These are phyloP conservation scores for Talaromyces islandicus DNA, from an alignment of 2,329 filamentous ascomycete species.

Conservation along the genomic window DNA sequence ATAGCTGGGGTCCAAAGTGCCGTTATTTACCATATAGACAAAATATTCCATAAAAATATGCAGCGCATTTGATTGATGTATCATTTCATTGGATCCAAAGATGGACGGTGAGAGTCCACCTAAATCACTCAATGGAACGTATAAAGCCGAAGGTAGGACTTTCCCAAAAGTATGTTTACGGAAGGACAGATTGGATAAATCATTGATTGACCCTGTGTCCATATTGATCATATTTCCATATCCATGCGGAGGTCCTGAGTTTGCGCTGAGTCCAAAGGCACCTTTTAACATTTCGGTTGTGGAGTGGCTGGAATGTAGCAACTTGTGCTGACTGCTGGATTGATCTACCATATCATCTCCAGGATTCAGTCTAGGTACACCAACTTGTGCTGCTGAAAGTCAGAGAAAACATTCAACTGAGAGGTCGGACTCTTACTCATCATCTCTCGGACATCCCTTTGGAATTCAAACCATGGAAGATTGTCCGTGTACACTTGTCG, in stretches of 20 bases:
- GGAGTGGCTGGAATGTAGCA: neutral
- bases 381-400: neutral
- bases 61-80: neutral
- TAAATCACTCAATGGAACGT: neutral
- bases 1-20: neutral
- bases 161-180: neutral
- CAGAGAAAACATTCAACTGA: neutral
- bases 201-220: neutral
- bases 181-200: neutral
- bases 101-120: neutral
- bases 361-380: neutral
- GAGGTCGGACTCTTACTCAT: neutral
- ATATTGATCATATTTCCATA: too few relatives aligned
- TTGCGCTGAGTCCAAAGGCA: neutral
- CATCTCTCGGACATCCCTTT: neutral
- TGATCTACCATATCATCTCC: neutral
- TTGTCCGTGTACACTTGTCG: conserved; percentile 1
- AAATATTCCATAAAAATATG: neutral
- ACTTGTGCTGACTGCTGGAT: neutral
- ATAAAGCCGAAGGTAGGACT: neutral
- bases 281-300: neutral
- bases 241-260: neutral
- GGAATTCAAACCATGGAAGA: conserved; percentile 6
- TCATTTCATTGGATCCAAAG: neutral
- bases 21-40: neutral